Evolutionary conservation across 805 yeast genomes (phyloP), one percentile per base, ranked within the genome.

Genomic region (Candida glaebosa): DNA sequence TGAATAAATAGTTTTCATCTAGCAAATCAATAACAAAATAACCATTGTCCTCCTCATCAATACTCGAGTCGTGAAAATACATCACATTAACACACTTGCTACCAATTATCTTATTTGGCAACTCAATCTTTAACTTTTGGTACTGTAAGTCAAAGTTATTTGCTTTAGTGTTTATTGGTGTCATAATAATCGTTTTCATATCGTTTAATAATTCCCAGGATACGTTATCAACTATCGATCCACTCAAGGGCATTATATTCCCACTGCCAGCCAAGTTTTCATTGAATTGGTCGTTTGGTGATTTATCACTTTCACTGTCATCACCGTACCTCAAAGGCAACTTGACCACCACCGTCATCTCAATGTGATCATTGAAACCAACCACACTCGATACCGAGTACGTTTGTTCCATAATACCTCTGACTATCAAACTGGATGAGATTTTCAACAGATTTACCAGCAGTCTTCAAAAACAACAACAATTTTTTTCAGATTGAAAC

Each of bases 1-100:
- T 67, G 18, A 84, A 57, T 14, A 77, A 58, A 41, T 76, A 82
- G 16, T 65, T 60, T 17, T 65, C 69, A 20, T 81, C 78, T 12
- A 85, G 61, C 6, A 78, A 50, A 56, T 83, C 87, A 15, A 81
- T 45, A n/a, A 78, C 50, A 0, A 81, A 46, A 30, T 43, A 24
- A 40, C 56, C 34, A 38, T 51, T 41, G 35, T 53, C 52, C 10
- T 45, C 39, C 9, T 17, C 39, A 14, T 43, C 45, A 4, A 34
- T 31, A 3, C 28, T 34, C 4, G 24, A 39, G 14, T 16, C 30
- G 6, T 24, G 9, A 12, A 30, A 31, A n/a, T 46, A 34, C 6
- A 37, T 31, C 7, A 56, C 42, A 18, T 54, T 44, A 18, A 47
- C 41, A 34, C 61, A 53, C 16, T 45, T 44, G 12, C 37, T 36